Conservation (phyloP, 257 asterid genomes). For the Fraxinus pennsylvanica region DNA sequence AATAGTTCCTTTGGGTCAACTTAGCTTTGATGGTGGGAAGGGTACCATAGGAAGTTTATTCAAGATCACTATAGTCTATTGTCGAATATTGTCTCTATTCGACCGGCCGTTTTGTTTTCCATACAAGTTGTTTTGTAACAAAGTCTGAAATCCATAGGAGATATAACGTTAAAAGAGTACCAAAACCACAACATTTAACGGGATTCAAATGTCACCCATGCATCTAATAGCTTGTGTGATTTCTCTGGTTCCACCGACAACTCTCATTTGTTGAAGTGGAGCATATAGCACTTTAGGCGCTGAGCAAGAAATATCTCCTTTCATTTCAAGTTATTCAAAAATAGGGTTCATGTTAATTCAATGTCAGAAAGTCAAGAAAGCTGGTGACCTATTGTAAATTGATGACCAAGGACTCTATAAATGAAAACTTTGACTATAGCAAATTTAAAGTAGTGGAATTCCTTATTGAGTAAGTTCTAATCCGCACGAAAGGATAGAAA, state of each 20-base stretch:
- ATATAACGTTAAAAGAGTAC: too few species aligned
- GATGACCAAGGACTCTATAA: neutral
- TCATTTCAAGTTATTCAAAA: neutral
- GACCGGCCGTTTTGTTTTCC: neutral
- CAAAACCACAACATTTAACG: too few species aligned
- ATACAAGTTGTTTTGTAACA: too few species aligned
- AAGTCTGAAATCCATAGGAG: too few species aligned
- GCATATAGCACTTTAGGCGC: neutral
- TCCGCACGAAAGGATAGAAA: neutral
- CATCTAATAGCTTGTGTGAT: too few species aligned
- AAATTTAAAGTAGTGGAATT: neutral
- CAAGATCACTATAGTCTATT: neutral
- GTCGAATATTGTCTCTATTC: neutral
- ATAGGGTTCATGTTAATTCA: neutral
- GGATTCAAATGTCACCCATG: too few species aligned
- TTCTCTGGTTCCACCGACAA: neutral
- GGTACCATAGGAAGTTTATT: conserved; percentile 28
- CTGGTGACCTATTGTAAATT: neutral
- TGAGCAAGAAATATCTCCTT: neutral
- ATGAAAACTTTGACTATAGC: neutral
- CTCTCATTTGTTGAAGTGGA: neutral
- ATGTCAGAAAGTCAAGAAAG: neutral
- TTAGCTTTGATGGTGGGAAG: conserved; percentile 46
- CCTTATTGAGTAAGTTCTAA: neutral
- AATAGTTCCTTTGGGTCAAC: conserved; percentile 21